phyloP scores from a whole-genome alignment of 257 asterid genomes.

The Capsicum chinense region DNA sequence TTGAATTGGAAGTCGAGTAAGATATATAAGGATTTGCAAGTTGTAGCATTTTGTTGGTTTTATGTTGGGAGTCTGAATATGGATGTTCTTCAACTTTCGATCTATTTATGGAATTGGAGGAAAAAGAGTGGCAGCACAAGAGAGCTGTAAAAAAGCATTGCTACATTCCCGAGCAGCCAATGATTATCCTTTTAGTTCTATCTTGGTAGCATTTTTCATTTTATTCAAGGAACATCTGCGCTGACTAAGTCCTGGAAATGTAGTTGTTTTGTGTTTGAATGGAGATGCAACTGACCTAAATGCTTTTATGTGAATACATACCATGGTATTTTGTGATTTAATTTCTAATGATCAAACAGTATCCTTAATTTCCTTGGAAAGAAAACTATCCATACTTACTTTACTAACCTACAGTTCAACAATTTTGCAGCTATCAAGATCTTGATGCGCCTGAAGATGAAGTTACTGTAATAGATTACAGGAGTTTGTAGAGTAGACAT shows the following conservation, averaged over 20 bases:
- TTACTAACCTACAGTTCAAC: conserved; percentile 32
- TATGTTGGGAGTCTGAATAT: not conserved
- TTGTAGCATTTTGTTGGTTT: not conserved
- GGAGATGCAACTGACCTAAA: not conserved
- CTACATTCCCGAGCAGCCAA: not conserved
- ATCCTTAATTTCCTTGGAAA: not conserved
- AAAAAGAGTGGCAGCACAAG: not conserved
- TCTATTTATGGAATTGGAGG: not conserved
- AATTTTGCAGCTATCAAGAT: conserved; percentile 82
- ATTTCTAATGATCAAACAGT: not conserved
- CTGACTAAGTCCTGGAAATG: not conserved
- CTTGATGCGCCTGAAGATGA: conserved; percentile 99
- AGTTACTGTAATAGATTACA: conserved; percentile 92
- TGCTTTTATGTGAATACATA: conserved; percentile 1
- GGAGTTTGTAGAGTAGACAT: conserved; percentile 70
- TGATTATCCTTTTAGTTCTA: not conserved
- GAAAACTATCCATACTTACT: not conserved
- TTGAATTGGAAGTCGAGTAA: not conserved
- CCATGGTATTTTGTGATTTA: not conserved
- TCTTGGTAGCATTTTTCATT: conserved; percentile 5
- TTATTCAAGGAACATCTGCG: not conserved
- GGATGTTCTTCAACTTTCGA: not conserved
- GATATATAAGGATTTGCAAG: not conserved
- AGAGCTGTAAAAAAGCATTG: not conserved
- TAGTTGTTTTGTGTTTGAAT: not conserved